Base-by-base conservation (phyloP, 169 alveolate genomes). In the Cardiosporidium cionae region DNA sequence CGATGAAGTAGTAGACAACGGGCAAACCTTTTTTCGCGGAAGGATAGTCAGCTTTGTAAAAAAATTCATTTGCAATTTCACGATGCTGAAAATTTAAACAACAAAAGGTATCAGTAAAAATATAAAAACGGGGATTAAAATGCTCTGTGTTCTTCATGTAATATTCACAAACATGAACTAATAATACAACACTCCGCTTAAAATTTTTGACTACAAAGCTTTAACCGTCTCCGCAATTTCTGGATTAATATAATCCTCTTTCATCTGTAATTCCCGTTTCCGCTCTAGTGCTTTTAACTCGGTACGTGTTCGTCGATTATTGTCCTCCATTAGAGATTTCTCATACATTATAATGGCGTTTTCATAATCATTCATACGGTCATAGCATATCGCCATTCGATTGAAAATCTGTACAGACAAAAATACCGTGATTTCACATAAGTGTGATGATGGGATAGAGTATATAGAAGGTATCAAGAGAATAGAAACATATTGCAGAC, bases 191-290 rank as follows among this genome's bases (percentile, higher is more conserved):
- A n/a, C n/a, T n/a, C n/a, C n/a, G n/a, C n/a, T n/a, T n/a, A n/a
- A n/a, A n/a, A n/a, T n/a, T n/a, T n/a, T n/a, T n/a, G n/a, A n/a
- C n/a, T n/a, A n/a, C n/a, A n/a, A n/a, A n/a, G n/a, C n/a, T n/a
- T n/a, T 44, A n/a, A 44, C 58, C 58, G 16, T 92, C 84, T 95
- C 98, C n/a, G 98, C 98, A 70, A 85, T 76, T 70, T 80, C 96
- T 9, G 99, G 98, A 82, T 95, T 92, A 25, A 96, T 84, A 83
- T 94, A 96, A n/a, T 94, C 95, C 74, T 88, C 94, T 62, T 89
- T 92, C 58, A 92, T 98, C 52, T 81, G 74, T 86, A 89, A 91
- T 75, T 93, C 97, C 82, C 93, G 92, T 72, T 83, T 68, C 69
- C 96, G 86, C 76, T 96, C 97, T 29, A 93, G 89, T 65, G 94